Evolutionary conservation across 2,329 filamentous ascomycete species (phyloP).

Genomic region (Leptosphaerulina australis): DNA sequence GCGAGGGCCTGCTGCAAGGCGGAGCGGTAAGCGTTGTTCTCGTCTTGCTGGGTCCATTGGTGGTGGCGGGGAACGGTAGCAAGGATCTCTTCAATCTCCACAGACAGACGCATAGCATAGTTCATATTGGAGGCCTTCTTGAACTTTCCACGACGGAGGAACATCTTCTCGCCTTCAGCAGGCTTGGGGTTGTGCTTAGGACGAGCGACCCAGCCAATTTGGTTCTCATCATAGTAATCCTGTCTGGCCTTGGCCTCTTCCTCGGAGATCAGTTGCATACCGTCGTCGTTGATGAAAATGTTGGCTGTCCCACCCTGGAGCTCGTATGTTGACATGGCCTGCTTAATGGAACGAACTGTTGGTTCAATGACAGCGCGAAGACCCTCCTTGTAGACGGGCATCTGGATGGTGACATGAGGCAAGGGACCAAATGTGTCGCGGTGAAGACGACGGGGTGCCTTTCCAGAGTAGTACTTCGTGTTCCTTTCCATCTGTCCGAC

Average conservation of each 20-base stretch:
- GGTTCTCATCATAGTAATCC: conserved; percentile 58
- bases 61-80: conserved; percentile 31
- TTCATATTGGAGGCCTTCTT: conserved; percentile 74
- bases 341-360: conserved; percentile 78
- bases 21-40: conserved; percentile 40
- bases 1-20: conserved; percentile 67
- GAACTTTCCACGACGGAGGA: conserved; percentile 45
- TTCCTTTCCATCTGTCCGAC: conserved; percentile 74
- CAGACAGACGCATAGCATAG: conserved; percentile 67
- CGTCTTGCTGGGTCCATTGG: conserved; percentile 43
- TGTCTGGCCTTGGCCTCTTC: conserved; percentile 53
- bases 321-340: conserved; percentile 61
- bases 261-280: conserved; percentile 65
- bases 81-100: conserved; percentile 67
- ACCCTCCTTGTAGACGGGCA: conserved; percentile 87
- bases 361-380: conserved; percentile 75
- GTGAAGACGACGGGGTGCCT: conserved; percentile 57
- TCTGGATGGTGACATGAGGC: conserved; percentile 77
- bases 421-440: conserved; percentile 59
- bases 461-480: conserved; percentile 81
- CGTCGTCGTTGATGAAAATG: conserved; percentile 72
- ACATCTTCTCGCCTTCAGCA: conserved; percentile 24
- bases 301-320: conserved; percentile 68
- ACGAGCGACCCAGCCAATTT: conserved; percentile 58
- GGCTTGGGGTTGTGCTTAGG: conserved; percentile 50